These are phyloP conservation scores for Rhizoclosmatium globosum DNA, from an alignment of 192 early-diverging fungal species.

Conservation along the genomic window DNA sequence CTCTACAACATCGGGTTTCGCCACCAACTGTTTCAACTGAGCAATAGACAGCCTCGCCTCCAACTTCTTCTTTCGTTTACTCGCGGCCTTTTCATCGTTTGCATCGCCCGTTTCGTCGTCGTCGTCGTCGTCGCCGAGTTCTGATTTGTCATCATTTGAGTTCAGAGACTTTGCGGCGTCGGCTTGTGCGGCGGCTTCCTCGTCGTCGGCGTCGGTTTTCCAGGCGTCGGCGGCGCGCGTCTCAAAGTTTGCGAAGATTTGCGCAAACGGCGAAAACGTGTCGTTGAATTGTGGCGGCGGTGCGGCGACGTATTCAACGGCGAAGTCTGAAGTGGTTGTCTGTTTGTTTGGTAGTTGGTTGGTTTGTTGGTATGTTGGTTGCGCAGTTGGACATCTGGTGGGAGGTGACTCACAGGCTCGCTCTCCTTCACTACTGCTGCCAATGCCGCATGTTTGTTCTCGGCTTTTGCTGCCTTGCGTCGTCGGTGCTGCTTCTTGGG, in stretches of 20 bases:
- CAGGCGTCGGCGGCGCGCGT: slow-evolving; percentile 15
- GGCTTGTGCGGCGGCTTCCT: slow-evolving; percentile 35
- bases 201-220: slow-evolving; percentile 27
- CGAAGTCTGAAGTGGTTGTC: slow-evolving; percentile 6
- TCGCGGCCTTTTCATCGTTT: slow-evolving; percentile 7
- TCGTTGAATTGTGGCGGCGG: slow-evolving; percentile 33
- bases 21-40: slow-evolving; percentile 89
- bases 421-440: no score
- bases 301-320: slow-evolving; percentile 60
- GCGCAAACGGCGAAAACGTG: slow-evolving; percentile 48
- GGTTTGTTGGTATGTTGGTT: no score
- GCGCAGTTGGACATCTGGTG: no score
- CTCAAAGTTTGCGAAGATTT: slow-evolving; percentile 57
- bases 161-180: slow-evolving; percentile 28
- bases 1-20: slow-evolving; percentile 95
- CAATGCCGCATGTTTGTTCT: no score
- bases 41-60: slow-evolving; percentile 79
- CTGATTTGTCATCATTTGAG: slow-evolving; percentile 4
- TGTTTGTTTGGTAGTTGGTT: no score
- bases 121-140: slow-evolving; percentile 26
- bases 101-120: slow-evolving; percentile 43
- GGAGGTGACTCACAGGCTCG: no score
- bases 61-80: slow-evolving; percentile 62
- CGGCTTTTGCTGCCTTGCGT: no score
- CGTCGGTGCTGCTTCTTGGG: no score